Evolutionary conservation across 108 stramenopile species (phyloP).

Genomic region (Cyclotella kingstonii): DNA sequence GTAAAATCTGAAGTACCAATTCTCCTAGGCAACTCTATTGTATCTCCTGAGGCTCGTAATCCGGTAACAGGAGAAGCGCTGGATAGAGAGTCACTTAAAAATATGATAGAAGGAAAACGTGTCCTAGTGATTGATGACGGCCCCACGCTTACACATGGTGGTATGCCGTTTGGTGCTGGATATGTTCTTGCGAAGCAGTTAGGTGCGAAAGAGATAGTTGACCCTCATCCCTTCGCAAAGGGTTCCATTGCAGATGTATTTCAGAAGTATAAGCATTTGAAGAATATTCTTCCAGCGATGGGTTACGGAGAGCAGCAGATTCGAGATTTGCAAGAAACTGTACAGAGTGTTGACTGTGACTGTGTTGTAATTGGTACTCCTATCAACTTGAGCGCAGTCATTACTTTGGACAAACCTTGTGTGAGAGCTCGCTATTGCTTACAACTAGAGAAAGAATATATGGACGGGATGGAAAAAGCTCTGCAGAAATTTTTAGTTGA

Average conservation of each 20-base stretch:
- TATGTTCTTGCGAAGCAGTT: constrained; percentile 48
- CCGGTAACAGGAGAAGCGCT: constrained; percentile 11
- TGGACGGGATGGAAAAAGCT: constrained; percentile 14
- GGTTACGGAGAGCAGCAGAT: constrained; percentile 52
- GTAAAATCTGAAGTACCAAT: constrained; percentile 29
- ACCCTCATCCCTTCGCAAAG: constrained; percentile 52
- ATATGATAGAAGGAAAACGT: constrained; percentile 47
- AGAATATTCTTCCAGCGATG: constrained; percentile 52
- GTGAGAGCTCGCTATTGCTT: constrained; percentile 34
- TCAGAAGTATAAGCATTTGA: constrained; percentile 46
- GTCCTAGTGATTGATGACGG: constrained; percentile 57
- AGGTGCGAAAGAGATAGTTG: constrained; percentile 48
- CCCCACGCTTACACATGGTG: constrained; percentile 55
- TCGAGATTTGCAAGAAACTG: constrained; percentile 41
- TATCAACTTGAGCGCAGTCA: constrained; percentile 39
- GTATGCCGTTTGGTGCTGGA: constrained; percentile 57
- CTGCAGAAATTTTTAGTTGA: constrained; percentile 1
- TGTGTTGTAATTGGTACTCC: constrained; percentile 49
- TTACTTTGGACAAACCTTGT: constrained; percentile 36
- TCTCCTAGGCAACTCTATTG: constrained; percentile 40
- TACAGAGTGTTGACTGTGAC: constrained; percentile 45
- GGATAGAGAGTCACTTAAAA: constrained; percentile 12
- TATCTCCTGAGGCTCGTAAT: constrained; percentile 35
- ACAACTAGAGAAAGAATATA: constrained; percentile 14
- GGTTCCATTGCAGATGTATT: constrained; percentile 43